Base-by-base conservation (phyloP, 495 filamentous ascomycete genomes). In the Penicillium nucicola region DNA sequence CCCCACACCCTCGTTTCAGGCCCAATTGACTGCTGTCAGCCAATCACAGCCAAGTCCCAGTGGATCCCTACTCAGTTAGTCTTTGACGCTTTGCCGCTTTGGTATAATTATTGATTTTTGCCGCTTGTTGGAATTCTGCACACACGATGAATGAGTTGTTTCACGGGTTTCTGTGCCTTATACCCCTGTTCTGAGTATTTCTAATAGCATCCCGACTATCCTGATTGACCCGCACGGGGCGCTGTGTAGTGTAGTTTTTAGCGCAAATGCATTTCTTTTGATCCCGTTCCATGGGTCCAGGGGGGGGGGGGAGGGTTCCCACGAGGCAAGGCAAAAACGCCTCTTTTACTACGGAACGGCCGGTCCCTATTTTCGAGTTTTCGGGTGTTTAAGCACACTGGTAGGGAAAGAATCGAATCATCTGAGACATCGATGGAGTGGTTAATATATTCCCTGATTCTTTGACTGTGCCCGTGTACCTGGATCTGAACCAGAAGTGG, bases 261-360 rank as follows among this genome's bases (percentile, higher is more conserved):
- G 35, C 35, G 45, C 35, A 39, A 39, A 20, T 20, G 25, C 45
- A 39, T 40, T 22, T 23, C 32, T 31, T 46, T 48, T 48, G 25
- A 35, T 48, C 15, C 45, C 45, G 45, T 48, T 48, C 35, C 45
- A 48, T 36, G 35, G 35, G 35, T 48, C 35, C 45, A 35, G 19
- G 35, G 45, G n/a, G n/a, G n/a, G n/a, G n/a, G n/a, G n/a, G n/a
- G n/a, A n/a, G n/a, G 35, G 35, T 28, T 28, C 17, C 30, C 45
- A 48, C 45, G 45, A 48, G 45, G 45, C 30, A 31, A 39, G n/a
- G n/a, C n/a, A n/a, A n/a, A n/a, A n/a, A n/a, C n/a, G n/a, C n/a
- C 38, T 35, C 45, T 17, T 48, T n/a, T n/a, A n/a, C n/a, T 28
- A 28, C 25, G 25, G 7, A 28, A 9, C 25, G 25, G 5, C 12